Base-by-base conservation (phyloP, 2,329 filamentous ascomycete genomes). In the Clonostachys solani region DNA sequence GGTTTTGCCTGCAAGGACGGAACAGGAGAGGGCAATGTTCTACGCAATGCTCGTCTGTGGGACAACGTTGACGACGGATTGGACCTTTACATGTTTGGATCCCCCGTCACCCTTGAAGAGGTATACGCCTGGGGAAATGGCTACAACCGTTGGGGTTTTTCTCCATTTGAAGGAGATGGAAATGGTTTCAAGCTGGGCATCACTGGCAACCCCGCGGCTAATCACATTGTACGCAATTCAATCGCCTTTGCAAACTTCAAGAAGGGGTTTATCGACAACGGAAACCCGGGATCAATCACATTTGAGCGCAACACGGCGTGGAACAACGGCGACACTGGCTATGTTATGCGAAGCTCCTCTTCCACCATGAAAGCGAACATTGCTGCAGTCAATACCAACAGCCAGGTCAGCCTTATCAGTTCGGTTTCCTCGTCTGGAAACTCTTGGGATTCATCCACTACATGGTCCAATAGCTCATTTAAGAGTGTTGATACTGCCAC, bases 31-130 rank as follows among this genome's bases (percentile, higher is more conserved):
- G 72, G 71, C n/a, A 75, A 75, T 49, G 53, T 69, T 3, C 50
- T 74, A 17, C 65, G 65, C 45, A 69, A 68, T 15, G 66, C 69
- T 1, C 61, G 72, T 17, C 62, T 74, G 5, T 75, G 70, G 70
- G 65, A 74, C 50, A 74, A 75, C 40, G 71, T 74, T 18, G 72
- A 74, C 47, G 72, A 75, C 49, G 72, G 72, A 2, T 58, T 74
- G 6, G 71, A 74, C 52, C 56, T 74, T 1, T 74, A 54, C 44
- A 56, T 56, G 58, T 74, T 73, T 51, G 64, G 59, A 35, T 67
- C 63, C 12, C 56, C 63, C 8, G 61, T 73, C 17, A 69, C 65
- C 2, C 57, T 74, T 33, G 62, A 71, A 44, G 68, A 73, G 48
- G 66, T 66, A 6, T 64, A 70, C 44, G 55, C 69, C 5, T 74